Conservation (phyloP, 208 protist genomes). For the Entamoeba nuttalli region DNA sequence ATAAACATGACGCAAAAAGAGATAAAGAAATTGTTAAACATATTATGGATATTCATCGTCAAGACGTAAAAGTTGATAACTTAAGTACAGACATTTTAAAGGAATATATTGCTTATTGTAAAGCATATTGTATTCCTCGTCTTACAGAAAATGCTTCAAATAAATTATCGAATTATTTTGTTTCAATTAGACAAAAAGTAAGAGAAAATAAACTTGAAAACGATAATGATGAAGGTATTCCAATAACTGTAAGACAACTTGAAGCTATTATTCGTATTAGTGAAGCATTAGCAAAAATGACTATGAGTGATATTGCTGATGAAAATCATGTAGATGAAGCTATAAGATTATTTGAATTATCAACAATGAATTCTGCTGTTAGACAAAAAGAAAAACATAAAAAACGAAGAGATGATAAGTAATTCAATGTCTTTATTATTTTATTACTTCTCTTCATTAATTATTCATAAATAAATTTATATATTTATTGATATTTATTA, state of each 20-base stretch:
- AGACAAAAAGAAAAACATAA: neutral
- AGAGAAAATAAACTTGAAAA: neutral
- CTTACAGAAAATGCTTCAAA: neutral
- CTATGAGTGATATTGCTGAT: slow-evolving; percentile 32
- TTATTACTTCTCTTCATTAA: too few species aligned
- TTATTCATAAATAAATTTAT: too few species aligned
- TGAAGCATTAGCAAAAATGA: slow-evolving; percentile 84
- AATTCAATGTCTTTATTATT: too few species aligned
- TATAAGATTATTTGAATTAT: neutral
- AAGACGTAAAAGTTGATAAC: neutral
- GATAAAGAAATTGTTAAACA: slow-evolving; percentile 68
- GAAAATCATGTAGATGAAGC: neutral
- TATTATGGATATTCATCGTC: neutral
- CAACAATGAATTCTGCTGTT: neutral
- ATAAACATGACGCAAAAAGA: slow-evolving; percentile 35
- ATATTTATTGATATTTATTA: too few species aligned
- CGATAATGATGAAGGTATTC: slow-evolving; percentile 29
- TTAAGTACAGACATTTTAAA: neutral
- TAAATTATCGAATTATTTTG: neutral
- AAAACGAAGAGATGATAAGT: neutral
- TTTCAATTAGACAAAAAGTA: neutral
- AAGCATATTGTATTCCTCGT: neutral
- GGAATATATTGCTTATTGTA: neutral
- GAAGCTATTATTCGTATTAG: slow-evolving; percentile 80
- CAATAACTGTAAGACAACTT: slow-evolving; percentile 78